Evolutionary conservation across 441 rosid genomes (phyloP).

Genomic region (Theobroma grandiflorum): DNA sequence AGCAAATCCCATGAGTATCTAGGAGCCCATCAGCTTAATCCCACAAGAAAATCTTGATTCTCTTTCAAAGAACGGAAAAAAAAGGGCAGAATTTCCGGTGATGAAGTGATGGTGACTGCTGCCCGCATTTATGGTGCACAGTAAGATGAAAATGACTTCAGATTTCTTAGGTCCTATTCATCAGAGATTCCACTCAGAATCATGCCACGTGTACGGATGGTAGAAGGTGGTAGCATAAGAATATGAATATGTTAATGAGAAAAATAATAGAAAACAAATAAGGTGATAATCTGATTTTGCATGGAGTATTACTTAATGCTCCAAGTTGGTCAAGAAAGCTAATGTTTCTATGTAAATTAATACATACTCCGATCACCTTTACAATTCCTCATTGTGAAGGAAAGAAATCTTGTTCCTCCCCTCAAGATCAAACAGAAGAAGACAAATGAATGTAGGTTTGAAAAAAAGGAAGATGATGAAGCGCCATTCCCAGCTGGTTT

Average conservation of each 20-base stretch:
- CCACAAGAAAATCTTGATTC: neutral
- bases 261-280: too few species aligned
- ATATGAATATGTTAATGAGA: too few species aligned
- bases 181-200: conserved; percentile 12
- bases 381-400: neutral
- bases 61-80: neutral
- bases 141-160: conserved; percentile 10
- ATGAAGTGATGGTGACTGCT: conserved; percentile 12
- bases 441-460: neutral
- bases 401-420: too few species aligned
- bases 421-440: too few species aligned
- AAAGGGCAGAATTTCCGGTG: neutral
- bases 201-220: conserved; percentile 11
- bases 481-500: too few species aligned
- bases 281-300: too few species aligned
- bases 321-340: neutral
- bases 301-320: too few species aligned
- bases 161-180: conserved; percentile 10
- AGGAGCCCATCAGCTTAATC: neutral
- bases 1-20: neutral
- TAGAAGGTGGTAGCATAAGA: neutral
- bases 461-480: neutral
- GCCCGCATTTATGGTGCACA: neutral
- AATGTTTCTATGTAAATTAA: too few species aligned
- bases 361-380: too few species aligned